These are phyloP conservation scores for Penicillium tannophilum DNA, from an alignment of 495 filamentous ascomycete genomes.

Conservation along the genomic window DNA sequence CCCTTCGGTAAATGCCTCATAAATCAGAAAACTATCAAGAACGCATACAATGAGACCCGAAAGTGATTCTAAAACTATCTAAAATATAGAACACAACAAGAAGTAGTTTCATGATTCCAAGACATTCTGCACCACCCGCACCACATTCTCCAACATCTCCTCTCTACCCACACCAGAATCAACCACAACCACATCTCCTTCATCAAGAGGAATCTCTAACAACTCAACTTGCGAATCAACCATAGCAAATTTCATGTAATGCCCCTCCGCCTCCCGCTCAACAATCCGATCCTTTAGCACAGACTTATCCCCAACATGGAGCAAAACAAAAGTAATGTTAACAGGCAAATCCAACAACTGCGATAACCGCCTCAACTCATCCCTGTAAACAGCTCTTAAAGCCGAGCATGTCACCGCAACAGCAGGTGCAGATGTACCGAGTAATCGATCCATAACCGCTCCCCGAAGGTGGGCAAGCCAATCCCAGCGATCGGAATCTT, in stretches of 20 bases:
- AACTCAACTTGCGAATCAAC: conserved; percentile 29
- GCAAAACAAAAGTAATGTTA: conserved; percentile 23
- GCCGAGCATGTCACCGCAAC: conserved; percentile 30
- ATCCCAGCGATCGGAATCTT: conserved; percentile 28
- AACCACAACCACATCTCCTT: conserved; percentile 21
- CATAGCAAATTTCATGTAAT: conserved; percentile 31
- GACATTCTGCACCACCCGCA: conserved; percentile 8
- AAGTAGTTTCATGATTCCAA: too few relatives aligned
- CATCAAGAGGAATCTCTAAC: conserved; percentile 20
- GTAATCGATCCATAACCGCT: conserved; percentile 28
- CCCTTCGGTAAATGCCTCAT: too few relatives aligned
- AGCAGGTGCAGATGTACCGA: conserved; percentile 8
- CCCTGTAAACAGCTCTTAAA: conserved; percentile 22
- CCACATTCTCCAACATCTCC: conserved; percentile 18
- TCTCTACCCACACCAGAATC: conserved; percentile 18
- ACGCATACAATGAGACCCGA: too few relatives aligned
- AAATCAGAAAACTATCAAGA: too few relatives aligned
- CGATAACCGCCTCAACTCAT: conserved; percentile 23
- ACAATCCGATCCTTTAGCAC: conserved; percentile 19
- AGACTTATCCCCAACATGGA: conserved; percentile 7
- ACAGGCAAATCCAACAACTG: conserved; percentile 28
- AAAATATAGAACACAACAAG: too few relatives aligned
- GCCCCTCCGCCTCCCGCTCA: conserved; percentile 17
- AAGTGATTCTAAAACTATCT: too few relatives aligned
- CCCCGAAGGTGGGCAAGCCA: conserved; percentile 32